Conservation (phyloP, 331 rosid species). For the Malus hybrid region DNA sequence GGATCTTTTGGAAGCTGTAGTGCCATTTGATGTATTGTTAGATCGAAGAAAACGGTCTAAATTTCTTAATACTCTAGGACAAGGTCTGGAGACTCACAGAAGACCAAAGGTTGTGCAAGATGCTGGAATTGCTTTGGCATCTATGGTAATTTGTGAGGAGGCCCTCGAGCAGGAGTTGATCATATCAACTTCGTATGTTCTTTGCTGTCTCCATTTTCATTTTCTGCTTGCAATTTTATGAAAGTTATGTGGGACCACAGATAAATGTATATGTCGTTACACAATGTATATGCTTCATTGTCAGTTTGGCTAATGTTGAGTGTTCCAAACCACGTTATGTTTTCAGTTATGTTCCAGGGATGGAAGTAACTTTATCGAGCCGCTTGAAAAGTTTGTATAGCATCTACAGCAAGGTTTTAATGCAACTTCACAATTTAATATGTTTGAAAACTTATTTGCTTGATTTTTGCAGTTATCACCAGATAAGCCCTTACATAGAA, state of each 20-base stretch:
- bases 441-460: background rate
- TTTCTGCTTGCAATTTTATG: slow-evolving; percentile 19
- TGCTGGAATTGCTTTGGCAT: slow-evolving; percentile 82
- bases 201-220: slow-evolving; percentile 3
- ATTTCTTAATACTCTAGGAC: slow-evolving; percentile 50
- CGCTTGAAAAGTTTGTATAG: slow-evolving; percentile 90
- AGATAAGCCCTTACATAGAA: background rate
- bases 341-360: slow-evolving; percentile 93
- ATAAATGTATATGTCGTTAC: background rate
- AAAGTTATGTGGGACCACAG: background rate
- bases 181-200: slow-evolving; percentile 86
- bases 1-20: slow-evolving; percentile 95
- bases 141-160: slow-evolving; percentile 80
- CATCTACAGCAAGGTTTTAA: slow-evolving; percentile 83
- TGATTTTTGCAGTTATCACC: background rate
- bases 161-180: slow-evolving; percentile 87
- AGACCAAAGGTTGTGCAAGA: slow-evolving; percentile 80
- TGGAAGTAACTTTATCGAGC: slow-evolving; percentile 94
- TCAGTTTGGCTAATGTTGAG: slow-evolving; percentile 9
- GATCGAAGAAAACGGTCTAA: slow-evolving; percentile 68
- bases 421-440: background rate
- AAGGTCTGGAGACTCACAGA: slow-evolving; percentile 28
- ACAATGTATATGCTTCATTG: background rate
- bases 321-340: slow-evolving; percentile 8
- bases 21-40: slow-evolving; percentile 77